phyloP scores from a whole-genome alignment of 495 filamentous ascomycete genomes.

The Stereocaulon alpinum region DNA sequence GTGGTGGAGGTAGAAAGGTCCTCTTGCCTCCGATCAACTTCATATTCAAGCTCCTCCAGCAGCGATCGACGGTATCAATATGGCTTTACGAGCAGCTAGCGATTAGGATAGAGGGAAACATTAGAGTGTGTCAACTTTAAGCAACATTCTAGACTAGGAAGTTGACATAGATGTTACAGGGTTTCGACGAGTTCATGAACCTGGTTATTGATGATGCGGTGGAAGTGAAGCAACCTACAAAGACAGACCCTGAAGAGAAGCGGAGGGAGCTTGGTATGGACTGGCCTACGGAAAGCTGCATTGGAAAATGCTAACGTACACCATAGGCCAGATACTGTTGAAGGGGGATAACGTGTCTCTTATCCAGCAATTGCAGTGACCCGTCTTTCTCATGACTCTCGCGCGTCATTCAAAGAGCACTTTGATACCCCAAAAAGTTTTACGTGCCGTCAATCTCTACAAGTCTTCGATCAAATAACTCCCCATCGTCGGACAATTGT shows the following conservation, averaged over 20 bases:
- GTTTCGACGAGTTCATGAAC: slow-evolving; percentile 99
- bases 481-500: slow-evolving; percentile 29
- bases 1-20: slow-evolving; percentile 72
- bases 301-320: slow-evolving; percentile 23
- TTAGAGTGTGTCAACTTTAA: slow-evolving; percentile 52
- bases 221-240: slow-evolving; percentile 78
- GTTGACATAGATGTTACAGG: slow-evolving; percentile 37
- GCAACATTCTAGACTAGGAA: background rate
- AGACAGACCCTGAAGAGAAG: slow-evolving; percentile 61
- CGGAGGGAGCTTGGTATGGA: slow-evolving; percentile 67
- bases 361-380: slow-evolving; percentile 66
- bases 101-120: slow-evolving; percentile 90
- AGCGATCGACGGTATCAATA: slow-evolving; percentile 76
- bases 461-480: slow-evolving; percentile 10
- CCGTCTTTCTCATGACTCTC: slow-evolving; percentile 8
- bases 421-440: background rate
- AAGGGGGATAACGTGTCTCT: slow-evolving; percentile 97
- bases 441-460: background rate
- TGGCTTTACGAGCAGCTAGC: slow-evolving; percentile 95
- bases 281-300: background rate
- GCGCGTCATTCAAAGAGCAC: background rate
- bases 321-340: slow-evolving; percentile 80
- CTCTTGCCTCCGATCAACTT: slow-evolving; percentile 96
- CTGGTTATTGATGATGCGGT: slow-evolving; percentile 91
- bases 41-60: slow-evolving; percentile 92